Base-by-base conservation (phyloP, 805 yeast genomes). In the Pichia californica region DNA sequence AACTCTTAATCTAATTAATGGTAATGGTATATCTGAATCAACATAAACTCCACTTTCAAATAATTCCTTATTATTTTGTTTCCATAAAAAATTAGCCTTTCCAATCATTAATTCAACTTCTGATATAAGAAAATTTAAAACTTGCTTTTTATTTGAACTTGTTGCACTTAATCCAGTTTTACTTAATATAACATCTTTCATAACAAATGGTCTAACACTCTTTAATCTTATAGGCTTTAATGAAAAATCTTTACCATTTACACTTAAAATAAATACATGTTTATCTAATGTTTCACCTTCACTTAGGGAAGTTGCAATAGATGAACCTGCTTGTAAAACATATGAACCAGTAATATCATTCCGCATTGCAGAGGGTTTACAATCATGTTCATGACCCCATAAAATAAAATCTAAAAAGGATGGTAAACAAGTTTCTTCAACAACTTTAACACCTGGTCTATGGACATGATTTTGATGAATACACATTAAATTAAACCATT, bases 381-480 rank as follows among this genome's bases (percentile, higher is more conserved):
- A 88, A 58, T 93, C 97, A 62, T 93, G 99, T 59, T 93, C 99
- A 62, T 93, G 99, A 15, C 99, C 99, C 99, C 99, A 93, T 2
- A 89, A 66, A 0, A 93, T 81, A 44, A 91, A 68, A 57, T 93
- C 88, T 37, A 93, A 55, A 57, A 89, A 88, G 8, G 72, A 67
- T 0, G 98, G 99, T 20, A 93, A 64, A 52, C 85, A 83, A 41
- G 71, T 73, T 50, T 89, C 98, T 6, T 97, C 98, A 5, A 93
- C 67, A 51, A 83, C 83, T 5, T 87, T 80, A 0, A 94, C 85
- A 35, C 79, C 78, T 1, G 94, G 77, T 54, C 89, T 89, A 5
- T 83, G 78, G 3, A 80, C 74, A 57, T 86, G 96, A 62, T 93
- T 93, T 63, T 93, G 99, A 62, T 93, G 99, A 8, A 93, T 83